Evolutionary conservation across 306 rosid species (phyloP).

Genomic region (Cajanus cajan): DNA sequence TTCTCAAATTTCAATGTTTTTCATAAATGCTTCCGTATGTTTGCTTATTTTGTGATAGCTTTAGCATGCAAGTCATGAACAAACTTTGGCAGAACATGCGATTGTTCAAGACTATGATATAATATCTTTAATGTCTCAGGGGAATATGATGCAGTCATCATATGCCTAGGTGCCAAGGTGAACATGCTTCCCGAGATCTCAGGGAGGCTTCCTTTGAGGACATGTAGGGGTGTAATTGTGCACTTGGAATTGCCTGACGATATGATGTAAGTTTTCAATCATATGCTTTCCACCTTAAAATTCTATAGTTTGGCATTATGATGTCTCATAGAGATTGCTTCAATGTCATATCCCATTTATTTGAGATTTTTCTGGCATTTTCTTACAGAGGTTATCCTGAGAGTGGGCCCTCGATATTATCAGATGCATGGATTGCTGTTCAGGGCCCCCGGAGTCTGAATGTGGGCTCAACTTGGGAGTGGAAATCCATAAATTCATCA

Average conservation of each 20-base stretch:
- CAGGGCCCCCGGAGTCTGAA: slow-evolving; percentile 60
- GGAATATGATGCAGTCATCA: slow-evolving; percentile 72
- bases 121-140: slow-evolving; percentile 41
- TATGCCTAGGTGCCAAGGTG: slow-evolving; percentile 87
- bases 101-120: background rate
- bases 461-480: slow-evolving; percentile 93
- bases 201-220: slow-evolving; percentile 89
- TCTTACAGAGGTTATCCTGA: slow-evolving; percentile 67
- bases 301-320: background rate
- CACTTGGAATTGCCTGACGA: slow-evolving; percentile 64
- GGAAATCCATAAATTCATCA: slow-evolving; percentile 76
- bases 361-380: slow-evolving; percentile 4
- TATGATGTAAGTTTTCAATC: slow-evolving; percentile 43
- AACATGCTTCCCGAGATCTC: slow-evolving; percentile 79
- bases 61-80: background rate
- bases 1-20: background rate
- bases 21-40: no score
- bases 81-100: background rate
- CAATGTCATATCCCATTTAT: background rate
- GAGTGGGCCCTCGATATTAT: slow-evolving; percentile 69
- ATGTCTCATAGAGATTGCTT: background rate
- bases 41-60: background rate
- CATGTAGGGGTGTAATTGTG: slow-evolving; percentile 86
- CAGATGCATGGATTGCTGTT: slow-evolving; percentile 88
- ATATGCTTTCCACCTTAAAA: slow-evolving; percentile 6